Evolutionary conservation across 2,329 filamentous ascomycete genomes (phyloP), one percentile per base, ranked within the genome.

Genomic region (Diaporthe longicolla): DNA sequence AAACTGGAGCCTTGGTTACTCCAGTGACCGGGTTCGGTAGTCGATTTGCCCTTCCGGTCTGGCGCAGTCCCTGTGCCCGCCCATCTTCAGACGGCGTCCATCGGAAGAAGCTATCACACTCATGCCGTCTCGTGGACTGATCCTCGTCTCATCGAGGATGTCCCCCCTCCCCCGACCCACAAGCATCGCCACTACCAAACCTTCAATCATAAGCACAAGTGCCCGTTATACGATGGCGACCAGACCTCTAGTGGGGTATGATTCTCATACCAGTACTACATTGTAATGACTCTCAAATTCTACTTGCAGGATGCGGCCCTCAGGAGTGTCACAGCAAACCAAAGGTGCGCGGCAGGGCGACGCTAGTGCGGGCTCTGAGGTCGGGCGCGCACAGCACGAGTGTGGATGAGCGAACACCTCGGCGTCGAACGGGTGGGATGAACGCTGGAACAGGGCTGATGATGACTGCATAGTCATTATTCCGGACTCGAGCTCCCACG

Each of bases 351-450:
- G 29, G 45, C 69, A 40, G 57, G 55, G 57, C 45, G 45, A 71
- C 45, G 50, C 69, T 63, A 71, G 48, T 57, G 69, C 69, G 43
- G 69, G 57, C 15, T 52, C 29, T 63, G 57, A 32, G 26, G 69
- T 54, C n/a, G 45, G 26, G 43, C 69, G 59, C n/a, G 43, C 69
- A 55, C 43, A 52, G 32, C n/a, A 43, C 32, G 29, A 32, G 11
- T 15, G 32, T 35, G 57, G 55, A 29, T 52, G 43, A 21, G 11
- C 35, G 52, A 61, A 43, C 45, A 13, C 45, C n/a, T 61, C 69
- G 21, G 15, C 48, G 21, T 26, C 17, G 24, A 71, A 24, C 19
- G 48, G 32, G 55, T 43, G 32, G 35, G 17, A 71, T 37, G n/a
- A 71, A 52, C 43, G 8, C 37, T 45, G 43, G 15, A 32, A 52